Percentiles rank a stretch among this genome's conserved stretches.
Evolutionary conservation across 2,329 filamentous ascomycete species (phyloP).

Genomic region (Phaeosphaeriaceae sp.): DNA sequence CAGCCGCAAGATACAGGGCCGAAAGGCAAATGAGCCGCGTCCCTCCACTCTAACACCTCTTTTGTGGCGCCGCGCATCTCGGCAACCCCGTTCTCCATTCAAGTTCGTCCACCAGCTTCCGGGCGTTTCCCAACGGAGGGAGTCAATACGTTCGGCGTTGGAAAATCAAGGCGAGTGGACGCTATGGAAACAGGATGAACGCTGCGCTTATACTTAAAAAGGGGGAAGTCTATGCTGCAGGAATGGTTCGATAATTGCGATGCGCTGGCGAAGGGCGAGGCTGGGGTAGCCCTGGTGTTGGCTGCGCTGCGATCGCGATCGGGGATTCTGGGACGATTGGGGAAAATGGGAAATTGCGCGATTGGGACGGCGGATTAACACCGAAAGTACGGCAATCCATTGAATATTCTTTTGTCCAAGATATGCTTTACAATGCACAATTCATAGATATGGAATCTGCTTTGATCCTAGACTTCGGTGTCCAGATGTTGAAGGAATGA

Average conservation of each 20-base stretch:
- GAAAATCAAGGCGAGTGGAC: slow-evolving; percentile 11
- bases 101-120: slow-evolving; percentile 13
- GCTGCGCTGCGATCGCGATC: slow-evolving; percentile 9
- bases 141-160: not conserved
- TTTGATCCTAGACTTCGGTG: not conserved
- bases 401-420: slow-evolving; percentile 3
- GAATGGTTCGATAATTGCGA: slow-evolving; percentile 18
- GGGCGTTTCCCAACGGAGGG: not conserved
- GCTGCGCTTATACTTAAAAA: slow-evolving; percentile 9
- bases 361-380: not conserved
- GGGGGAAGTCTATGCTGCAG: slow-evolving; percentile 8
- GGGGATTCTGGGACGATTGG: slow-evolving; percentile 2
- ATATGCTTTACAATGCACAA: not conserved
- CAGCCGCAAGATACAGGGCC: not conserved
- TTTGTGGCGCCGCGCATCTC: slow-evolving; percentile 14
- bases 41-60: not conserved
- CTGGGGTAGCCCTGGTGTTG: slow-evolving; percentile 16
- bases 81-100: slow-evolving; percentile 11
- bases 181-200: slow-evolving; percentile 6
- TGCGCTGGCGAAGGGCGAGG: slow-evolving; percentile 13
- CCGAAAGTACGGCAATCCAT: not conserved
- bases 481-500: not conserved
- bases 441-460: not conserved
- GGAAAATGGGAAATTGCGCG: slow-evolving; percentile 4
- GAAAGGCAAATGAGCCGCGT: not conserved